These are phyloP conservation scores for Elongisporangium prolatum DNA, from an alignment of 352 stramenopile genomes.

Conservation along the genomic window DNA sequence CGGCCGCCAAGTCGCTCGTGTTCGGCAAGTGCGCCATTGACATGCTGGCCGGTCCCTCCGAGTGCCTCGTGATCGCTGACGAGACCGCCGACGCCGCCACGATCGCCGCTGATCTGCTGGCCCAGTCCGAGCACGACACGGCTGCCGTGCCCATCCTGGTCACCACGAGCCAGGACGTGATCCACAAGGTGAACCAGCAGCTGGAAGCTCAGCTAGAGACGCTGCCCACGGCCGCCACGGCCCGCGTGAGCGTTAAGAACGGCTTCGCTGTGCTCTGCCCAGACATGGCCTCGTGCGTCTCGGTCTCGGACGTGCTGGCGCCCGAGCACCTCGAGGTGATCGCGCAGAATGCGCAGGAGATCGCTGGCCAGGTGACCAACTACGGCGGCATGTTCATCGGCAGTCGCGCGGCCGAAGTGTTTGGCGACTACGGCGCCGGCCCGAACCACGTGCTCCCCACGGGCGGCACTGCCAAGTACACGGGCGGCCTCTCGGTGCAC, in stretches of 20 bases:
- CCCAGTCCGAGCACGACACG: conserved; percentile 96
- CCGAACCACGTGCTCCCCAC: conserved; percentile 99
- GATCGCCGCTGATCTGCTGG: conserved; percentile 74
- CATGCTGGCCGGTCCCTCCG: conserved; percentile 97
- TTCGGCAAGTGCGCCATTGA: conserved; percentile 97
- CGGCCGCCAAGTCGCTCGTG: conserved; percentile 96
- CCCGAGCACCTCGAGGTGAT: conserved; percentile 89
- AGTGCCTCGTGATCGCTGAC: conserved; percentile 98
- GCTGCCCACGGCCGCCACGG: conserved; percentile 59
- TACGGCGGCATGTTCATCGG: conserved; percentile 95
- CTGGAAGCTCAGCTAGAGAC: conserved; percentile 71
- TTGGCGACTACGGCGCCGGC: conserved; percentile 98
- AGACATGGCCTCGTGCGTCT: conserved; percentile 66
- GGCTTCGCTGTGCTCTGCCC: conserved; percentile 78
- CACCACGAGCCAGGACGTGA: conserved; percentile 79
- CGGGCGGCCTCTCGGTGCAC: conserved; percentile 96
- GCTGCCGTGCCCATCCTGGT: conserved; percentile 96
- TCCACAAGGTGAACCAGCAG: conserved; percentile 89
- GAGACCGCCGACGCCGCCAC: conserved; percentile 67
- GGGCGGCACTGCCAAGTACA: conserved; percentile 96
- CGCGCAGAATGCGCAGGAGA: conserved; percentile 84
- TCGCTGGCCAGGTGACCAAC: conserved; percentile 76
- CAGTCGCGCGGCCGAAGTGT: conserved; percentile 89
- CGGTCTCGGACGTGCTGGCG: conserved; percentile 83
- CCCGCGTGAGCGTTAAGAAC: conserved; percentile 60